Conservation (phyloP, 441 rosid genomes). For the Flueggea neowawraea region DNA sequence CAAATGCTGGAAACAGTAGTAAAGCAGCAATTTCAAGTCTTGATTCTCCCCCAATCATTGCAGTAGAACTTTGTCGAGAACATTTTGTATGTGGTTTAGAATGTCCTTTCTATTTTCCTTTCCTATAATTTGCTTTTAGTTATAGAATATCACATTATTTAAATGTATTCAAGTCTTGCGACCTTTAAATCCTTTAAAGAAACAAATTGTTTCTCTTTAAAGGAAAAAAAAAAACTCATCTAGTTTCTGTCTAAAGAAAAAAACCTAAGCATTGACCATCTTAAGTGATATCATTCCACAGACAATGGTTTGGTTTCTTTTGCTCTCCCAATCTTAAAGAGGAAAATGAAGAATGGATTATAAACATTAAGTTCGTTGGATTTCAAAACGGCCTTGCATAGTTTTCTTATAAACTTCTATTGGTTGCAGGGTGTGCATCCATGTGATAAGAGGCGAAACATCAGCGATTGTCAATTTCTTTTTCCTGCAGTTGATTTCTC, state of each 20-base stretch:
- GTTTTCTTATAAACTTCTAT: background rate
- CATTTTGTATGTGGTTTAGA: slow-evolving; percentile 61
- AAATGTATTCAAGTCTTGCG: no score
- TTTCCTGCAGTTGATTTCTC: slow-evolving; percentile 97
- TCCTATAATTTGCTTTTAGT: background rate
- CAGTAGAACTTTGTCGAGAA: slow-evolving; percentile 88
- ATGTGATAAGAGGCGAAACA: slow-evolving; percentile 78
- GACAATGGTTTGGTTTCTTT: no score
- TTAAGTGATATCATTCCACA: no score
- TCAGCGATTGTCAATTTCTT: slow-evolving; percentile 76
- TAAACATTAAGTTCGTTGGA: background rate
- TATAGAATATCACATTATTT: no score
- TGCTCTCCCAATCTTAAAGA: background rate
- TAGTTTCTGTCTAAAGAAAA: no score
- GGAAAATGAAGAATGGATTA: background rate
- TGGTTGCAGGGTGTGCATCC: slow-evolving; percentile 91
- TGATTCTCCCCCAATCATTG: slow-evolving; percentile 72
- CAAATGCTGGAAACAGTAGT: slow-evolving; percentile 81
- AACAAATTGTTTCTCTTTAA: no score
- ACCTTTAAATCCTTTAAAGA: no score
- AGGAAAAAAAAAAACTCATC: no score
- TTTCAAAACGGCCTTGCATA: background rate
- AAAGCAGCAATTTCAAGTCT: slow-evolving; percentile 83
- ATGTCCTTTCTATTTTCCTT: slow-evolving; percentile 2
- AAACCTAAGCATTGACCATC: no score